Percentiles rank a stretch among this genome's conserved stretches.
These are phyloP conservation scores for Xerocomus tenax DNA, from an alignment of 1,284 basidiomycete species.

Conservation along the genomic window DNA sequence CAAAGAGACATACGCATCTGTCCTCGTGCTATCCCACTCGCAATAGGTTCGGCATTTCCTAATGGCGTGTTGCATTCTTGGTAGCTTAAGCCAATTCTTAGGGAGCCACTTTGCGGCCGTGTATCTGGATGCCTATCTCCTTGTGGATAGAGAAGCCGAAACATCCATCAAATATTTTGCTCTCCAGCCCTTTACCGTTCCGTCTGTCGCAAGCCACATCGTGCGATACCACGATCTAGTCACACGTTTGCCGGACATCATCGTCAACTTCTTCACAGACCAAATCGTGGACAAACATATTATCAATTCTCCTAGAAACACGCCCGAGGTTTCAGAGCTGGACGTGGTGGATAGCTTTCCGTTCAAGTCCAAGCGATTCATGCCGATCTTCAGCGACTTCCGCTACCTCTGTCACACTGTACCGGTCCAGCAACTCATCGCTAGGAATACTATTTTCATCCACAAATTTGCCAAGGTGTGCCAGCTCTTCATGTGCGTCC, in stretches of 20 bases:
- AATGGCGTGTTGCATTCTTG: not conserved
- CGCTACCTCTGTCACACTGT: slow-evolving; percentile 69
- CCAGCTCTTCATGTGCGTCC: slow-evolving; percentile 84
- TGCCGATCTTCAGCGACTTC: slow-evolving; percentile 82
- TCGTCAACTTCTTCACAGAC: slow-evolving; percentile 83
- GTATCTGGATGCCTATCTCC: slow-evolving; percentile 85
- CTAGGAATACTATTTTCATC: slow-evolving; percentile 49
- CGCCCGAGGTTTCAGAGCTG: slow-evolving; percentile 34
- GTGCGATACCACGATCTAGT: slow-evolving; percentile 70
- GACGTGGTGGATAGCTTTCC: slow-evolving; percentile 77
- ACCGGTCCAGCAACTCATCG: slow-evolving; percentile 70
- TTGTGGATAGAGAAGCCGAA: slow-evolving; percentile 87
- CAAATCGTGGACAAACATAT: slow-evolving; percentile 67
- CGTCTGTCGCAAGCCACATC: slow-evolving; percentile 73
- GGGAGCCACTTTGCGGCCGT: slow-evolving; percentile 78
- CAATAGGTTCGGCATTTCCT: slow-evolving; percentile 49
- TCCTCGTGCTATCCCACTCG: slow-evolving; percentile 66
- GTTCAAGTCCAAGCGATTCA: slow-evolving; percentile 90
- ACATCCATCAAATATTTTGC: slow-evolving; percentile 89
- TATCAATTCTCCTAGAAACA: slow-evolving; percentile 35
- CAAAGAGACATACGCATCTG: slow-evolving; percentile 75
- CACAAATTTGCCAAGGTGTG: slow-evolving; percentile 55
- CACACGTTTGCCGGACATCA: slow-evolving; percentile 68
- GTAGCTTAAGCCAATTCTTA: slow-evolving; percentile 27
- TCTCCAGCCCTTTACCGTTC: slow-evolving; percentile 83